These are phyloP conservation scores for Candida rishiriensis DNA, from an alignment of 805 yeast genomes.

Conservation along the genomic window DNA sequence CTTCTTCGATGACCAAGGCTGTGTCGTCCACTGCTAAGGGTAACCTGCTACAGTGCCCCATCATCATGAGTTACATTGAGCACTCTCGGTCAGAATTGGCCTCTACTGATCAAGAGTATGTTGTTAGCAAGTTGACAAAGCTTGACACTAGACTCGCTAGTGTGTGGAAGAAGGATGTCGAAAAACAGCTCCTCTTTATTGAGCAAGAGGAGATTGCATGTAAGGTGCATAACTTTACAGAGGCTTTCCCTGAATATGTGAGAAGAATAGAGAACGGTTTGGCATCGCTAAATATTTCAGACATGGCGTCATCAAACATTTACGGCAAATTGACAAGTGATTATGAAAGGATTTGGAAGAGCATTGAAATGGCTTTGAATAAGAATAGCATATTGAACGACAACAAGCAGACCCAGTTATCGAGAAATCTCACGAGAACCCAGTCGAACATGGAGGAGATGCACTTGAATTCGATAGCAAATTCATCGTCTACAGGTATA, in stretches of 20 bases:
- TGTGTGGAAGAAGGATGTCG: slow-evolving; percentile 58
- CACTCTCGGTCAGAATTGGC: slow-evolving; percentile 32
- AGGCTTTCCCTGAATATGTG: slow-evolving; percentile 44
- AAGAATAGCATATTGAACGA: slow-evolving; percentile 9
- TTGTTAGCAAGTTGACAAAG: slow-evolving; percentile 45
- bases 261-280: slow-evolving; percentile 33
- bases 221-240: slow-evolving; percentile 39
- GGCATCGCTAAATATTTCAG: slow-evolving; percentile 8
- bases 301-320: slow-evolving; percentile 11
- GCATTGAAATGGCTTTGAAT: slow-evolving; percentile 12
- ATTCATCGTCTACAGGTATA: no score
- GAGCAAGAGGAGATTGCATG: slow-evolving; percentile 20
- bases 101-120: slow-evolving; percentile 61
- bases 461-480: no score
- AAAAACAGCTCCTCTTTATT: slow-evolving; percentile 45
- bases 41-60: slow-evolving; percentile 39
- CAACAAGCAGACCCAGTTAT: slow-evolving; percentile 1
- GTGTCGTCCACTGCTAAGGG: slow-evolving; percentile 33
- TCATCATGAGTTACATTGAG: slow-evolving; percentile 40
- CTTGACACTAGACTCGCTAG: slow-evolving; percentile 45
- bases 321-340: slow-evolving; percentile 15
- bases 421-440: slow-evolving; percentile 2
- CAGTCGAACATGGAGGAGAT: neutral
- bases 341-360: slow-evolving; percentile 21
- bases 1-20: slow-evolving; percentile 27